A percentile compares a stretch with the other conserved stretches of the same genome.
phyloP scores from a whole-genome alignment of 148 eudicot genomes.

The Arbutus unedo region DNA sequence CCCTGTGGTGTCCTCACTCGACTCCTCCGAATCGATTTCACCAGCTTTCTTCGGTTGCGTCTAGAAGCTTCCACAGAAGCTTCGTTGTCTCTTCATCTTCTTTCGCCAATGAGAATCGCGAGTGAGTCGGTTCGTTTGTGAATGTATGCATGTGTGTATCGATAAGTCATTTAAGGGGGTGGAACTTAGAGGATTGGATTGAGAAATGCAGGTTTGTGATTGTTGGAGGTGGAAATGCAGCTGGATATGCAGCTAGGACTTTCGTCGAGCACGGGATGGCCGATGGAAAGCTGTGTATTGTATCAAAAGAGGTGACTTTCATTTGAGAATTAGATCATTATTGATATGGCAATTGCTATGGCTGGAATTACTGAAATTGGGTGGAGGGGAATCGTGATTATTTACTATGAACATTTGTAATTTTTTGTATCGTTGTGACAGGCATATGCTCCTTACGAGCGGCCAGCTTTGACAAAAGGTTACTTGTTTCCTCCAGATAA shows the following conservation, averaged over 20 bases:
- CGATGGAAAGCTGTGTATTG: slow-evolving; percentile 89
- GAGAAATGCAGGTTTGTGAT: slow-evolving; percentile 64
- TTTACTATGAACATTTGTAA: neutral
- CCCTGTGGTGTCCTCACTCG: slow-evolving; percentile 46
- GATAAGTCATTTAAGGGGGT: neutral
- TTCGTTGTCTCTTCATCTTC: slow-evolving; percentile 55
- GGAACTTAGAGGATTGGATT: slow-evolving; percentile 6
- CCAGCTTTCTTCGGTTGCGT: slow-evolving; percentile 25
- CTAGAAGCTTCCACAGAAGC: slow-evolving; percentile 46
- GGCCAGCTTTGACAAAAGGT: slow-evolving; percentile 92
- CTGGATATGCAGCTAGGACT: slow-evolving; percentile 91
- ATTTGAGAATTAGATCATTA: neutral
- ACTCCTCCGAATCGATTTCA: slow-evolving; percentile 32
- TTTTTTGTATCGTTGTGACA: slow-evolving; percentile 25
- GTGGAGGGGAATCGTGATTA: neutral
- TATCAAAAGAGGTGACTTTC: slow-evolving; percentile 73
- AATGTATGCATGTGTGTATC: neutral
- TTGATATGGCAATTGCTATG: neutral
- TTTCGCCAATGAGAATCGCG: slow-evolving; percentile 85
- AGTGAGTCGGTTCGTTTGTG: slow-evolving; percentile 31
- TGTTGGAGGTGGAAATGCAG: slow-evolving; percentile 97
- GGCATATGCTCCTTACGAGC: slow-evolving; percentile 95
- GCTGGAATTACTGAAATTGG: slow-evolving; percentile 2
- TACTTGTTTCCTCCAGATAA: slow-evolving; percentile 87
- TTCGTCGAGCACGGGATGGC: slow-evolving; percentile 92